Evolutionary conservation across 164 flowering plant genomes (phyloP), one percentile per base, ranked within the genome.

Genomic region (Kingdonia uniflora): DNA sequence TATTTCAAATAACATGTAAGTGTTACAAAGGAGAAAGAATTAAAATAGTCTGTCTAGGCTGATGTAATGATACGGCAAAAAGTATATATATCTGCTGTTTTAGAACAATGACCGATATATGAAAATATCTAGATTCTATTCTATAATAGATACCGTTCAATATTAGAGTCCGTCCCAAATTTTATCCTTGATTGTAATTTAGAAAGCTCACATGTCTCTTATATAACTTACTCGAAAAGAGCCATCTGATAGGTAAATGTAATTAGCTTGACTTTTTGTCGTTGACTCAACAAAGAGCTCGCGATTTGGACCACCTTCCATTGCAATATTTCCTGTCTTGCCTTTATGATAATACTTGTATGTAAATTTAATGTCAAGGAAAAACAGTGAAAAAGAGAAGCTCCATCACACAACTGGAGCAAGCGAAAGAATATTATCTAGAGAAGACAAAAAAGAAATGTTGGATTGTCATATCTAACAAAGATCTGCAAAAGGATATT

Each of bases 231-330:
- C 98, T 40, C 94, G 77, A 64, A 84, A 64, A 69, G 77, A 65
- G 61, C 98, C 98, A 77, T 92, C 98, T 5, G 94, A 84, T 60
- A 80, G 74, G 33, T 68, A 58, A 58, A 88, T 78, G 59, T 65
- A 79, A 59, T 61, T 69, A 22, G 84, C 80, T 47, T 63, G 70
- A 55, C 49, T 54, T 40, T 58, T 59, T 57, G 83, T 61, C 41
- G 59, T 24, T 49, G 71, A 63, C 46, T 78, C 85, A 55, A 81
- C 50, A 13, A 66, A 49, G 49, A 84, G 68, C 56, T 82, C 85
- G 25, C 98, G 61, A 48, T 78, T 72, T 45, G 76, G 49, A 58
- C 87, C 96, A 40, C 55, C 69, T 78, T 92, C 98, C 47, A 74
- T 24, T 21, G 79, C 73, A 57, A 78, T 22, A 43, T 54, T 60